Percentiles rank a stretch among this genome's conserved stretches.
These are phyloP conservation scores for Lonicera japonica DNA, from an alignment of 129 eudicot genomes.

Conservation along the genomic window DNA sequence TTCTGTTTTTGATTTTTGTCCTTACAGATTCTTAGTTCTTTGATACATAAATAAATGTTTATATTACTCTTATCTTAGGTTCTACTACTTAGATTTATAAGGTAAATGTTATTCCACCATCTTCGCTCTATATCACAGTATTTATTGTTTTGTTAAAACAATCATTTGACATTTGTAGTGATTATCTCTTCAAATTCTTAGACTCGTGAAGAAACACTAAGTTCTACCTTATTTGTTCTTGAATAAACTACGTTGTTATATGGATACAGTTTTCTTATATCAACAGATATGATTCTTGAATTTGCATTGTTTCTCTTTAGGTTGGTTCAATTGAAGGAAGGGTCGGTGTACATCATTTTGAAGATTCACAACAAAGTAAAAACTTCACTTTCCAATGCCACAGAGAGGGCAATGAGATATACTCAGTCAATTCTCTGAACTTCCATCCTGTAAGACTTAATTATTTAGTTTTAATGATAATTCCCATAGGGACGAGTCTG, in stretches of 20 bases:
- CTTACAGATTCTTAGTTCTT: no score
- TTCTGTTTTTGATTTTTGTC: no score
- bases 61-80: no score
- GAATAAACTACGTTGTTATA: background rate
- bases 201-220: no score
- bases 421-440: constrained; percentile 82
- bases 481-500: background rate
- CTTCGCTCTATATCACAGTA: no score
- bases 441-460: constrained; percentile 85
- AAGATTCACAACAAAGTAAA: constrained; percentile 70
- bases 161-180: no score
- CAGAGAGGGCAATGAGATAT: constrained; percentile 75
- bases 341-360: constrained; percentile 96
- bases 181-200: no score
- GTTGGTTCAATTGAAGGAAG: constrained; percentile 98
- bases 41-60: no score
- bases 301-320: constrained; percentile 26
- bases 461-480: background rate
- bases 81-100: no score
- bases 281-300: background rate
- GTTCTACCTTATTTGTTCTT: no score
- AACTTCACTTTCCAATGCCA: constrained; percentile 96
- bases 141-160: no score
- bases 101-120: no score
- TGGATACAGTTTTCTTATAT: background rate